phyloP scores from a whole-genome alignment of 169 alveolate genomes.

The Plasmodium cynomolgi region DNA sequence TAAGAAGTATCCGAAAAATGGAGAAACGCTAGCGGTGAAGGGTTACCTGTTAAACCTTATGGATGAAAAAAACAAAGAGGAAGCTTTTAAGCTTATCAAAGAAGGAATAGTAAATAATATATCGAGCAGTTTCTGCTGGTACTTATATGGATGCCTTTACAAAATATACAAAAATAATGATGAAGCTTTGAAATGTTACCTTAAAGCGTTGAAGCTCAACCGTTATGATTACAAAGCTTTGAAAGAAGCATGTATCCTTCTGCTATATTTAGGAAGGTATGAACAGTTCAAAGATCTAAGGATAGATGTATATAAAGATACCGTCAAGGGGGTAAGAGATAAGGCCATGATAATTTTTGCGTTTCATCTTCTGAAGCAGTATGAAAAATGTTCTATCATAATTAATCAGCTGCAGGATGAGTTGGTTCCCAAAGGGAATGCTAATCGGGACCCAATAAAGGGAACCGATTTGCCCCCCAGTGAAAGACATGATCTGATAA shows the following conservation, averaged over 20 bases:
- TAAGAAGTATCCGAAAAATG: conserved; percentile 61
- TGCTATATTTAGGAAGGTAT: conserved; percentile 43
- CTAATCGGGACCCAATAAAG: not conserved
- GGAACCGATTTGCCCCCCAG: not conserved
- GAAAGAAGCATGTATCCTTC: conserved; percentile 48
- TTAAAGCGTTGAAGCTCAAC: conserved; percentile 42
- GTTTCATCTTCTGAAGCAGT: conserved; percentile 26
- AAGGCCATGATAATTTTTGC: conserved; percentile 57
- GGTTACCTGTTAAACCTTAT: conserved; percentile 49
- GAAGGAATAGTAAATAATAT: conserved; percentile 70
- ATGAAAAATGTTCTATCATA: conserved; percentile 45
- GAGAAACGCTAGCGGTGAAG: conserved; percentile 65
- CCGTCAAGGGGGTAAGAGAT: conserved; percentile 25
- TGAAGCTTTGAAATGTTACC: conserved; percentile 65
- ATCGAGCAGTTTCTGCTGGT: conserved; percentile 75
- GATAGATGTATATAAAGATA: conserved; percentile 53
- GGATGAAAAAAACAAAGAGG: conserved; percentile 66
- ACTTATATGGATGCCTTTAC: conserved; percentile 71
- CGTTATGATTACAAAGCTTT: conserved; percentile 51
- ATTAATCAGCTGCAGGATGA: conserved; percentile 55
- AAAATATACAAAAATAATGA: conserved; percentile 62
- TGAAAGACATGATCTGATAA: conserved; percentile 47
- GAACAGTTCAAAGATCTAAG: conserved; percentile 63
- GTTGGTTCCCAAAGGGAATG: not conserved
- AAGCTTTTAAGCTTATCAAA: conserved; percentile 58